These are phyloP conservation scores for Paragyromitra xinjiangensis DNA, from an alignment of 495 filamentous ascomycete species.

Conservation along the genomic window DNA sequence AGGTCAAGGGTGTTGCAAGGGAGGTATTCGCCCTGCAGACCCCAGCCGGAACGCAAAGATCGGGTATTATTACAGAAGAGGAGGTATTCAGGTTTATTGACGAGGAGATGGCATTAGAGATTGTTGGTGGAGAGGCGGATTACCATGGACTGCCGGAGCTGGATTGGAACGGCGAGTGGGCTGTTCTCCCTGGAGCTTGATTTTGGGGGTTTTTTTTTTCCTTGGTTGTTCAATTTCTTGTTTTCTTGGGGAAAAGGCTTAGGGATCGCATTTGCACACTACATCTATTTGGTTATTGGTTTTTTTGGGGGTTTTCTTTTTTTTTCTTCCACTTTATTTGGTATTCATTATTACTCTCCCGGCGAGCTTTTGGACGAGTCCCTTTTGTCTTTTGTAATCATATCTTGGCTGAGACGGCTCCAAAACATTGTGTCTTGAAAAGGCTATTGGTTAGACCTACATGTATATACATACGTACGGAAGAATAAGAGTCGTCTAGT, in stretches of 20 bases:
- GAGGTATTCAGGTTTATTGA: slow-evolving; percentile 55
- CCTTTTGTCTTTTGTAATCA: slow-evolving; percentile 2
- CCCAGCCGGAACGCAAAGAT: slow-evolving; percentile 33
- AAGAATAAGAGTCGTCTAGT: slow-evolving; percentile 12
- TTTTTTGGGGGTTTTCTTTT: background rate
- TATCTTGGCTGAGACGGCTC: slow-evolving; percentile 4
- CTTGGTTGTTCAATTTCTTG: background rate
- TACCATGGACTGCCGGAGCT: slow-evolving; percentile 47
- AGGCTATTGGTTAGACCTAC: background rate
- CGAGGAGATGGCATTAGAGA: slow-evolving; percentile 53
- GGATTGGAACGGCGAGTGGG: slow-evolving; percentile 49
- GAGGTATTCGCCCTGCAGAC: slow-evolving; percentile 68
- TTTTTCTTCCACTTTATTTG: background rate
- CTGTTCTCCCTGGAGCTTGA: slow-evolving; percentile 12
- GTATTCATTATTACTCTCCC: background rate
- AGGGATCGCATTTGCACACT: slow-evolving; percentile 9
- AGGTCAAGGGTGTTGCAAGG: slow-evolving; percentile 76
- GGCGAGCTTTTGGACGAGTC: slow-evolving; percentile 5
- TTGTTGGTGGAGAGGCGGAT: slow-evolving; percentile 53
- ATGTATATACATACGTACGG: slow-evolving; percentile 7
- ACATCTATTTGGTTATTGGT: slow-evolving; percentile 1
- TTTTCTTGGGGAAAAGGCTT: background rate
- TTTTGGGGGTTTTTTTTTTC: background rate
- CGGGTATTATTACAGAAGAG: slow-evolving; percentile 53
- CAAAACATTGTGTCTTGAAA: background rate